These are phyloP conservation scores for Cucurbita ficifolia DNA, from an alignment of 306 rosid genomes.

Conservation along the genomic window DNA sequence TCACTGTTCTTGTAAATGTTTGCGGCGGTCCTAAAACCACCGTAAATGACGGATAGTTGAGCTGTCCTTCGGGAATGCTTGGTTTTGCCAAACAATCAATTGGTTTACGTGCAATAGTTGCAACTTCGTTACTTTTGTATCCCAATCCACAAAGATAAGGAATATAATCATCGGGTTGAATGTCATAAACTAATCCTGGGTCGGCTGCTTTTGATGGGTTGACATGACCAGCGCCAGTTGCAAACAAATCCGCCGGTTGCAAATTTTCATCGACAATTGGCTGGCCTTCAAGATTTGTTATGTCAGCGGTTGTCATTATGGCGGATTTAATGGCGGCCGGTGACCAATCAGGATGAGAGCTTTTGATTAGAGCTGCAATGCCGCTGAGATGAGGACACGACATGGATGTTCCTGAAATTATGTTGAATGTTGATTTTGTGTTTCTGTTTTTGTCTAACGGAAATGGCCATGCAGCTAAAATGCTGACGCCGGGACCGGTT, in stretches of 20 bases:
- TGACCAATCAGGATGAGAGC: slow-evolving; percentile 10
- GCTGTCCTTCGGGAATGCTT: slow-evolving; percentile 7
- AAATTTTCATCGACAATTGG: slow-evolving; percentile 1
- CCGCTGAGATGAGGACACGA: slow-evolving; percentile 13
- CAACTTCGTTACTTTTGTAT: slow-evolving; percentile 7
- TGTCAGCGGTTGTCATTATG: slow-evolving; percentile 2
- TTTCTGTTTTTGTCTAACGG: slow-evolving; percentile 6
- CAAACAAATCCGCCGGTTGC: background rate
- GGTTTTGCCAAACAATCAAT: background rate
- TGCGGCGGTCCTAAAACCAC: background rate
- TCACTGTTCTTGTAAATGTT: slow-evolving; percentile 37
- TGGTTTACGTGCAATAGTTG: background rate
- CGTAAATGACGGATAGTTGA: slow-evolving; percentile 5
- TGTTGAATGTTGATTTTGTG: slow-evolving; percentile 1
- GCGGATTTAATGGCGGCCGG: slow-evolving; percentile 13
- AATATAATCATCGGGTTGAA: slow-evolving; percentile 10
- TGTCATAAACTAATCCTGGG: slow-evolving; percentile 10
- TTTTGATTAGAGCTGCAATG: slow-evolving; percentile 8
- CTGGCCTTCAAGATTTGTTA: background rate
- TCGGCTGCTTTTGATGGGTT: slow-evolving; percentile 4
- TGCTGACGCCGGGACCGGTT: slow-evolving; percentile 9
- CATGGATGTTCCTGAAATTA: slow-evolving; percentile 12
- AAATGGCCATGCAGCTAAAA: slow-evolving; percentile 15
- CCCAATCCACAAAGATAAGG: slow-evolving; percentile 11
- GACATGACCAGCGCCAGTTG: slow-evolving; percentile 5